Percentiles rank a stretch among this genome's conserved stretches.
Conservation (phyloP, 2,329 filamentous ascomycete species). For the Trichophyton equinum region DNA sequence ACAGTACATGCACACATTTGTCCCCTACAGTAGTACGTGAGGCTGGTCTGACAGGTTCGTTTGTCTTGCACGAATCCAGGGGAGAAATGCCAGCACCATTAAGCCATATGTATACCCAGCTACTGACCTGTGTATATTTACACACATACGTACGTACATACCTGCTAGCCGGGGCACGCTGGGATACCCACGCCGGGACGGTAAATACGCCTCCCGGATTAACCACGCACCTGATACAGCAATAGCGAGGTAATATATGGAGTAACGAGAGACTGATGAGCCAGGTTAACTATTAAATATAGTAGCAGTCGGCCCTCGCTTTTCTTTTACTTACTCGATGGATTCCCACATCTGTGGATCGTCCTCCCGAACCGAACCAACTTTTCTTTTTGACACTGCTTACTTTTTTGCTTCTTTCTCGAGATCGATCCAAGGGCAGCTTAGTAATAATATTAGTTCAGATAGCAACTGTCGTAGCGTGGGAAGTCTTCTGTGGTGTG, state of each 20-base stretch:
- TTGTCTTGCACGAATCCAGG: not conserved
- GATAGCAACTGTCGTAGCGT: not conserved
- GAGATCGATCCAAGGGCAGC: not conserved
- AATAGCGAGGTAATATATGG: not conserved
- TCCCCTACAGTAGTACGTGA: not conserved
- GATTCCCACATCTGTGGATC: conserved; percentile 2
- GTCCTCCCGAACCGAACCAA: conserved; percentile 2
- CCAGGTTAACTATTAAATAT: not conserved
- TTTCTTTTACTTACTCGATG: not conserved
- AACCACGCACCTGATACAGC: not conserved
- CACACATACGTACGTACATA: not conserved
- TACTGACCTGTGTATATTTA: not conserved
- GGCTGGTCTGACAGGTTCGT: conserved; percentile 1
- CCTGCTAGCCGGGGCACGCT: not conserved
- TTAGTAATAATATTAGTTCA: not conserved
- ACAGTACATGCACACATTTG: not conserved
- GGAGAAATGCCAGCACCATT: not conserved
- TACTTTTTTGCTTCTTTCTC: not conserved
- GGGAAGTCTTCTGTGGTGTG: not conserved
- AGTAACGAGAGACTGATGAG: not conserved
- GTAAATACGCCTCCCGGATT: not conserved
- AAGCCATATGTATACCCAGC: not conserved
- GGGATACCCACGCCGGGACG: not conserved
- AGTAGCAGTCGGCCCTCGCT: not conserved
- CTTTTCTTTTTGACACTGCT: not conserved